Conservation (phyloP, 2,329 filamentous ascomycete species). For the Neopestalotiopsis rosae region DNA sequence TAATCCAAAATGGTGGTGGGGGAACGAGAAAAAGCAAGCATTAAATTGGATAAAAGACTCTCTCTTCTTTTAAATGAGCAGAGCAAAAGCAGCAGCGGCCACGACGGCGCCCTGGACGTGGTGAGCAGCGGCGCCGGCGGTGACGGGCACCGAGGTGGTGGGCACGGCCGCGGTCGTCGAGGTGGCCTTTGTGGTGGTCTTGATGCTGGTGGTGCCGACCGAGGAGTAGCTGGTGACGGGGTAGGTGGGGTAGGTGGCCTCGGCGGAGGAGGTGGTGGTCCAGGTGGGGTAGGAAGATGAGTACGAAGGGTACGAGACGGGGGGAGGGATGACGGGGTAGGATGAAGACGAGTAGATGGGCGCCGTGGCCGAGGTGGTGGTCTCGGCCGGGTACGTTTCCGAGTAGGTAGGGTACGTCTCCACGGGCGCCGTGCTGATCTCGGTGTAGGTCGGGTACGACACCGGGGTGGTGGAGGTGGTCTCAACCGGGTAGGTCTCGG, state of each 20-base stretch:
- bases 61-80: slow-evolving; percentile 11
- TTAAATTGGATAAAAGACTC: too few species aligned
- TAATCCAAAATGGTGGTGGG: too few species aligned
- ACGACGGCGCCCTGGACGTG: slow-evolving; percentile 13
- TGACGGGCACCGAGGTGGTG: slow-evolving; percentile 9
- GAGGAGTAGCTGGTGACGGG: neutral
- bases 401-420: neutral
- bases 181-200: slow-evolving; percentile 4
- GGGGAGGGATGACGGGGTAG: neutral
- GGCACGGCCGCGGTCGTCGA: neutral
- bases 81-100: slow-evolving; percentile 11
- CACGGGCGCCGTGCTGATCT: neutral
- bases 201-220: slow-evolving; percentile 5
- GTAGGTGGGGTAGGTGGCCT: neutral
- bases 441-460: neutral
- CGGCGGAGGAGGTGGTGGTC: neutral
- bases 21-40: too few species aligned
- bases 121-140: slow-evolving; percentile 12
- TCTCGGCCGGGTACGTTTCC: neutral
- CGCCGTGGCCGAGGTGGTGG: neutral
- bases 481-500: neutral
- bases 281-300: neutral
- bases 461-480: neutral
- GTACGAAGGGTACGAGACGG: neutral
- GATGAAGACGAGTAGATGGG: neutral